phyloP scores from a whole-genome alignment of 2,329 filamentous ascomycete genomes.

The Epichloe coenophiala region DNA sequence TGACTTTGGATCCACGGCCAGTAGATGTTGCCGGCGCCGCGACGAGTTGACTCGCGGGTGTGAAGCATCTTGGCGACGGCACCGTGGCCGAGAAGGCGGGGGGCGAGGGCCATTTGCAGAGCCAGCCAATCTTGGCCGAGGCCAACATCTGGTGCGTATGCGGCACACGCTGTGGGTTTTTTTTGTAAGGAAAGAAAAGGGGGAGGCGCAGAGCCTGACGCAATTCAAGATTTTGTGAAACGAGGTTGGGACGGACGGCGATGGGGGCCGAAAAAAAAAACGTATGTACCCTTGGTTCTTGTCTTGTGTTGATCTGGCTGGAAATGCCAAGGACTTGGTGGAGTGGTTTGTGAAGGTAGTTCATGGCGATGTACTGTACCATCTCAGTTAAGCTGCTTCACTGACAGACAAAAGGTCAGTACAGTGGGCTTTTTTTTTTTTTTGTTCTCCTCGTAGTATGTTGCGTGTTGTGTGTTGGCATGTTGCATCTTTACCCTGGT shows the following conservation, averaged over 20 bases:
- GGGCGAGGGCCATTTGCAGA: conserved; percentile 70
- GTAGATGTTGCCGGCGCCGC: conserved; percentile 54
- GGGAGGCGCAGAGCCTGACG: background rate
- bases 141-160: conserved; percentile 77
- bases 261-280: background rate
- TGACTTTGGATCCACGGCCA: conserved; percentile 92
- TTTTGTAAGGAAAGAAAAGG: background rate
- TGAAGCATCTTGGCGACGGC: conserved; percentile 61
- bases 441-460: background rate
- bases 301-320: conserved; percentile 54
- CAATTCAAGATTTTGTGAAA: too few relatives aligned
- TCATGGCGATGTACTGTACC: conserved; percentile 68
- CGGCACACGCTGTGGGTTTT: conserved; percentile 48
- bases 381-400: conserved; percentile 35
- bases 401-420: background rate
- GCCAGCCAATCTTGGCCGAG: conserved; percentile 79
- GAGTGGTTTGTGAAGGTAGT: conserved; percentile 78
- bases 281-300: conserved; percentile 45
- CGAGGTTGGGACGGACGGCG: background rate
- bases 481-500: conserved; percentile 32
- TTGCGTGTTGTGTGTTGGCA: background rate
- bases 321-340: conserved; percentile 66
- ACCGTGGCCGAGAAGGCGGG: conserved; percentile 82
- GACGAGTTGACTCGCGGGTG: conserved; percentile 44
- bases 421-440: background rate